phyloP scores from a whole-genome alignment of 306 rosid species.

The Begonia peltatifolia region DNA sequence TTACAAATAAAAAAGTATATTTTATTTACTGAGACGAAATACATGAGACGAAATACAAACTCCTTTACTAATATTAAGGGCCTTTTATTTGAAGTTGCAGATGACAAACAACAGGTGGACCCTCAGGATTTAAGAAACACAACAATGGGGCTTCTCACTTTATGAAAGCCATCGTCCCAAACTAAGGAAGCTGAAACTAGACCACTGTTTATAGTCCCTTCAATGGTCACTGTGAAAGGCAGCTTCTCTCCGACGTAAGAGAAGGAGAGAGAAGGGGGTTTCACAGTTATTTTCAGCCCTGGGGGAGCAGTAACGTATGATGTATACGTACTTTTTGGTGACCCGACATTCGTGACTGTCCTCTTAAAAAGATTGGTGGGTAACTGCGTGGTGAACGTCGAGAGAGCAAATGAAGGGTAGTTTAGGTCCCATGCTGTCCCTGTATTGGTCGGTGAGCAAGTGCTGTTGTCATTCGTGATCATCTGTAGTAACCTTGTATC shows the following conservation, averaged over 20 bases:
- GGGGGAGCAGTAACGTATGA: conserved; percentile 17
- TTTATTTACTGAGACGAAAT: no score
- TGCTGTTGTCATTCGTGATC: conserved; percentile 12
- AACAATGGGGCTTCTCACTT: conserved; percentile 40
- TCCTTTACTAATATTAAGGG: no score
- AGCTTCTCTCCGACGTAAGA: conserved; percentile 13
- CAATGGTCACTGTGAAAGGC: conserved; percentile 13
- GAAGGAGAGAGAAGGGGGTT: conserved; percentile 25
- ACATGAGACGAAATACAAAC: no score
- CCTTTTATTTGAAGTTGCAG: not conserved
- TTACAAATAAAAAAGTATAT: no score
- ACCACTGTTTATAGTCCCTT: conserved; percentile 8
- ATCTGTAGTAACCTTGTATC: conserved; percentile 4
- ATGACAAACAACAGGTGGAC: not conserved
- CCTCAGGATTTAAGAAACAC: conserved; percentile 11
- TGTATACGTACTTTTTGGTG: conserved; percentile 17
- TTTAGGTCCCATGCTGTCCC: conserved; percentile 16
- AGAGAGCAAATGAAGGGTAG: conserved; percentile 30
- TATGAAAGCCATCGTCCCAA: conserved; percentile 28
- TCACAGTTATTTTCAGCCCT: conserved; percentile 20
- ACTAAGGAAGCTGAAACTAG: conserved; percentile 26
- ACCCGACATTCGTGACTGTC: conserved; percentile 25
- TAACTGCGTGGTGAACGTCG: not conserved
- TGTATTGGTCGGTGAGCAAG: conserved; percentile 2
- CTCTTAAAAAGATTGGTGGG: conserved; percentile 11